phyloP scores from a whole-genome alignment of 1,284 basidiomycete genomes.

The Leccinum subrobustum region DNA sequence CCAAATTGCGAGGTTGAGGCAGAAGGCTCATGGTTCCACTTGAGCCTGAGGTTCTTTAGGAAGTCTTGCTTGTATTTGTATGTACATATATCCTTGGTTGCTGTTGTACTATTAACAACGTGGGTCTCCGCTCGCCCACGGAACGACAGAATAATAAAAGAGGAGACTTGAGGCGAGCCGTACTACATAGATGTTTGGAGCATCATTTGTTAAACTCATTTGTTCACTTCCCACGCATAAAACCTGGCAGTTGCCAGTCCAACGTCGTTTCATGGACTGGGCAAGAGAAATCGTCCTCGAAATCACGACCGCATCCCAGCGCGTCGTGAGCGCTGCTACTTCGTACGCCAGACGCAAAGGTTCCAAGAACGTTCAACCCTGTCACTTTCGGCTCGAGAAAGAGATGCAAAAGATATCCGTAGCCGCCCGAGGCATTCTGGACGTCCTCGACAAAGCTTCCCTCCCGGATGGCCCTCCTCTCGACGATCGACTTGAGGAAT shows the following conservation, averaged over 20 bases:
- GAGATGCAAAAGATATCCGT: conserved; percentile 10
- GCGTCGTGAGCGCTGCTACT: neutral
- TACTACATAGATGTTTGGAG: no score
- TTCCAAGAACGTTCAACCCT: neutral
- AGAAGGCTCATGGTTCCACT: neutral
- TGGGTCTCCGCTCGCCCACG: no score
- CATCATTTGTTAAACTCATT: no score
- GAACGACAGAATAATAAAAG: no score
- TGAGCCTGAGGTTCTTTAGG: neutral
- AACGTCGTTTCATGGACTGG: neutral
- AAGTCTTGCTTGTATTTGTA: neutral
- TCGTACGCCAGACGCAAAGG: conserved; percentile 7
- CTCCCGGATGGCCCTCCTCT: neutral
- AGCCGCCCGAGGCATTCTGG: conserved; percentile 1
- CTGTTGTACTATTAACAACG: neutral
- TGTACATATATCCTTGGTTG: neutral
- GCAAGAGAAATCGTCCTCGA: conserved; percentile 5
- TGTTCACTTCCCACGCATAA: no score
- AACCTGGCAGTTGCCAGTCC: no score
- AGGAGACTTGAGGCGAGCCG: no score
- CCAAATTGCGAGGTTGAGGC: conserved; percentile 4
- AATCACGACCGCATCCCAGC: conserved; percentile 2
- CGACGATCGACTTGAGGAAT: conserved; percentile 8
- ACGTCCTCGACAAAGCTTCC: conserved; percentile 3
- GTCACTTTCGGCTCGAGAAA: conserved; percentile 14